Evolutionary conservation across 441 rosid species (phyloP).

Genomic region (Gossypium davidsonii): DNA sequence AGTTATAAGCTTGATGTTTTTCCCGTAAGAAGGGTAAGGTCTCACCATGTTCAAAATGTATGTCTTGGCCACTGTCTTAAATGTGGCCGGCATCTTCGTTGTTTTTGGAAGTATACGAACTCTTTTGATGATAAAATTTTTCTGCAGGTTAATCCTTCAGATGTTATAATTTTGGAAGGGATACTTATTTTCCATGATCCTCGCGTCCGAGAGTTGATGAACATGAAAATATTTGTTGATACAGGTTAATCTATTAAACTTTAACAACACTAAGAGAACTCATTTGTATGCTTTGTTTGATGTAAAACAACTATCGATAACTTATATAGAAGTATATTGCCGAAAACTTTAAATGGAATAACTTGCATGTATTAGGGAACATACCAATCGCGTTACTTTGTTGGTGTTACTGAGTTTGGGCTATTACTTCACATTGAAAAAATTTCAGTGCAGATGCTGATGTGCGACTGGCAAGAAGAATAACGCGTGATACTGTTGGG

Average conservation of each 20-base stretch:
- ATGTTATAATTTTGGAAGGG: constrained; percentile 95
- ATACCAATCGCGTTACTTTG: background rate
- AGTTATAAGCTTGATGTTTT: constrained; percentile 73
- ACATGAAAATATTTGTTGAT: constrained; percentile 99
- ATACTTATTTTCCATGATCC: constrained; percentile 93
- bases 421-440: constrained; percentile 47
- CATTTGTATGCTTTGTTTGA: background rate
- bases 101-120: background rate
- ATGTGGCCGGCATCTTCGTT: background rate
- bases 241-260: constrained; percentile 52
- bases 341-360: background rate
- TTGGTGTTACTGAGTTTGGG: constrained; percentile 28
- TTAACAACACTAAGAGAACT: background rate
- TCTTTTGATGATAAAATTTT: constrained; percentile 13
- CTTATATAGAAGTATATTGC: background rate
- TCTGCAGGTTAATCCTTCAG: constrained; percentile 89
- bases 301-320: background rate
- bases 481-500: constrained; percentile 82
- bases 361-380: constrained; percentile 13
- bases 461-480: constrained; percentile 97
- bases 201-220: constrained; percentile 83
- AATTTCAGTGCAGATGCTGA: constrained; percentile 93
- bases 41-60: background rate
- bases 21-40: constrained; percentile 76
- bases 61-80: background rate